phyloP scores from a whole-genome alignment of 441 rosid species.

The Erysimum pusillum region DNA sequence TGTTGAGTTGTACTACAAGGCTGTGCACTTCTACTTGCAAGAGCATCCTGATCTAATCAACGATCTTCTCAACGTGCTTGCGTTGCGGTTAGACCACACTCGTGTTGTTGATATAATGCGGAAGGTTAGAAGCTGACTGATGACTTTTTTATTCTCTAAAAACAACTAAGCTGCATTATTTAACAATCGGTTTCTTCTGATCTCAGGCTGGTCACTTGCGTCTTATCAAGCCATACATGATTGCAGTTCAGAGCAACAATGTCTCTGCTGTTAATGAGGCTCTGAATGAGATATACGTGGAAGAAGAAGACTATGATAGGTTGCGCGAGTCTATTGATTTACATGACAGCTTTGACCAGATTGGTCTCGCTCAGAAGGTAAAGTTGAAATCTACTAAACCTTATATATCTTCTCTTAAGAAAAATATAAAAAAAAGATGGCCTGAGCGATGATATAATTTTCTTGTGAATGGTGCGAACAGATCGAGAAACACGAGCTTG shows the following conservation, averaged over 20 bases:
- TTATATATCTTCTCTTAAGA: conserved; percentile 5
- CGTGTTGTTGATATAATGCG: conserved; percentile 99
- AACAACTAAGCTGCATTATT: neutral
- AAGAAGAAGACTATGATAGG: conserved; percentile 97
- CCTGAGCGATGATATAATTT: conserved; percentile 45
- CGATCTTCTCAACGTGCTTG: conserved; percentile 92
- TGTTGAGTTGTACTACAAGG: conserved; percentile 97
- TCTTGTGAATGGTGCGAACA: conserved; percentile 45
- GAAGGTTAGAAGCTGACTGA: conserved; percentile 62
- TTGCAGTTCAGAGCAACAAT: conserved; percentile 94
- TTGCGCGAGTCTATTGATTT: conserved; percentile 91
- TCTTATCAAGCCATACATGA: conserved; percentile 98
- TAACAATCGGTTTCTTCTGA: conserved; percentile 26
- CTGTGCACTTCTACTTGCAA: conserved; percentile 98
- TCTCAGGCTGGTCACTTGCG: conserved; percentile 95
- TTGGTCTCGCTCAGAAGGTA: conserved; percentile 92
- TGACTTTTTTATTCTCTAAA: neutral
- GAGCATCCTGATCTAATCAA: conserved; percentile 98
- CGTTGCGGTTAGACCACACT: conserved; percentile 93
- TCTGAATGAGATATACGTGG: conserved; percentile 86
- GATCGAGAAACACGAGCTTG: conserved; percentile 99
- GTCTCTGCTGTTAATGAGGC: conserved; percentile 98
- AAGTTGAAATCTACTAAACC: conserved; percentile 18
- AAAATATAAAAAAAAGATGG: neutral
- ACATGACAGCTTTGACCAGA: conserved; percentile 91